Evolutionary conservation across 352 stramenopile species (phyloP).

Genomic region (Nothophytophthora sp.): DNA sequence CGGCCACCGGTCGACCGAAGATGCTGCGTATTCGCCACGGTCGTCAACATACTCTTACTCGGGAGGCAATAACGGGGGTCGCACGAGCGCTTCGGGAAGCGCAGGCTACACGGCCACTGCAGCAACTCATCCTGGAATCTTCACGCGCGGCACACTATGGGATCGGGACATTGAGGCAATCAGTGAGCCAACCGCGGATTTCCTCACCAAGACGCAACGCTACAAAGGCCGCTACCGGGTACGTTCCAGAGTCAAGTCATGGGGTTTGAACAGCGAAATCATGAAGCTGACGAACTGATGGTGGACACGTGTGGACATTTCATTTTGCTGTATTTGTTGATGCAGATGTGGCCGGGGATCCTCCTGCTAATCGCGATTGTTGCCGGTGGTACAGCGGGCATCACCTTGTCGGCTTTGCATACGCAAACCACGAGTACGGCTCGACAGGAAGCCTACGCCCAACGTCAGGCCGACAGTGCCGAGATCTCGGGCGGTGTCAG

Average conservation of each 20-base stretch:
- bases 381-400: constrained; percentile 23
- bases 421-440: constrained; percentile 18
- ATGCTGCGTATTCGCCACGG: constrained; percentile 3
- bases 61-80: constrained; percentile 3
- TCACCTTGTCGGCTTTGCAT: constrained; percentile 26
- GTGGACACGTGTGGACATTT: too few species aligned
- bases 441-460: constrained; percentile 23
- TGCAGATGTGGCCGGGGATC: constrained; percentile 45
- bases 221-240: constrained; percentile 38
- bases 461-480: constrained; percentile 15
- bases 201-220: constrained; percentile 18
- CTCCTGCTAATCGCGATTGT: constrained; percentile 35
- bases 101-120: constrained; percentile 1
- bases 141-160: constrained; percentile 25
- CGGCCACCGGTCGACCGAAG: constrained; percentile 20
- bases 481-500: constrained; percentile 15
- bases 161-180: constrained; percentile 34
- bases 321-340: too few species aligned
- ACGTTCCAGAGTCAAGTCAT: background rate
- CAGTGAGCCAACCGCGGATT: constrained; percentile 7
- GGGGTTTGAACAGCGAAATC: background rate
- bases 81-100: constrained; percentile 10
- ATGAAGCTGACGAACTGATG: background rate
- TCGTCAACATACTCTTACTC: constrained; percentile 25
- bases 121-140: constrained; percentile 2